Conservation (phyloP, 2,329 filamentous ascomycete species). For the Clarireedia paspali region DNA sequence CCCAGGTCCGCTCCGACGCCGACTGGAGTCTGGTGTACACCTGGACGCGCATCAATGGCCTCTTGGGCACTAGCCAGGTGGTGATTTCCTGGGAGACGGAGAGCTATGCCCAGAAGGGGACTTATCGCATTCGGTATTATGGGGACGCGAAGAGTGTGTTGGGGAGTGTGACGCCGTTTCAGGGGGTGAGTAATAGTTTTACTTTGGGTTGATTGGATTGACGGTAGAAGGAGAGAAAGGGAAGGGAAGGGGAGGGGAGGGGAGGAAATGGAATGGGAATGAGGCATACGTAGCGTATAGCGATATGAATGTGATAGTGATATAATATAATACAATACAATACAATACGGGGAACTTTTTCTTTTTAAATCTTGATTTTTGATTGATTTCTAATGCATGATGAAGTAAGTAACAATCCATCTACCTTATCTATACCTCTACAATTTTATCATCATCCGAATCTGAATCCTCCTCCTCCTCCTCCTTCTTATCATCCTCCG, state of each 20-base stretch:
- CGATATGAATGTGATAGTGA: too few species aligned
- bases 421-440: slow-evolving; percentile 23
- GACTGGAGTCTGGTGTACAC: slow-evolving; percentile 80
- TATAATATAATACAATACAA: too few species aligned
- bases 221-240: too few species aligned
- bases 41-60: slow-evolving; percentile 65
- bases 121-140: slow-evolving; percentile 75
- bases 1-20: slow-evolving; percentile 57
- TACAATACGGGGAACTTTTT: too few species aligned
- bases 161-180: slow-evolving; percentile 55
- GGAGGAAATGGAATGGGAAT: too few species aligned
- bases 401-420: neutral
- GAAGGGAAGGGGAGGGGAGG: too few species aligned
- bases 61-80: slow-evolving; percentile 71
- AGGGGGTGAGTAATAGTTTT: slow-evolving; percentile 56
- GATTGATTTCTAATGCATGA: too few species aligned
- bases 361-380: neutral
- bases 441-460: slow-evolving; percentile 29
- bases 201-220: neutral
- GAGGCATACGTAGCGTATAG: too few species aligned
- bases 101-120: slow-evolving; percentile 49
- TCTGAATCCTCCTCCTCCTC: slow-evolving; percentile 20
- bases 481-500: too few species aligned
- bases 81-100: slow-evolving; percentile 74
- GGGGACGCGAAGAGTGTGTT: slow-evolving; percentile 65